Percentiles rank a stretch among this genome's conserved stretches.
Conservation (phyloP, 306 rosid species). For the Malus domestica region ASM211411v1 NC_041797.1:9637501-9638000, state of each 20-base stretch:
- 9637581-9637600: conserved; percentile 90
- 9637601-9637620: conserved; percentile 92
- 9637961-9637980: too few species aligned
- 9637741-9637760: background rate
- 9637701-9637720: background rate
- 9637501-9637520: too few species aligned
- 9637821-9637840: conserved; percentile 84
- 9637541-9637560: conserved; percentile 54
- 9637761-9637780: conserved; percentile 12
- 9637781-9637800: conserved; percentile 37
- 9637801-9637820: conserved; percentile 92
- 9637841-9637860: background rate
- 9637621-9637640: conserved; percentile 1
- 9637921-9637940: background rate
- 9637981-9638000: too few species aligned
- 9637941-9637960: too few species aligned
- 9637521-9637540: too few species aligned
- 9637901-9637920: background rate
- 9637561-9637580: conserved; percentile 90
- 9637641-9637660: background rate
- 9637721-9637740: background rate
- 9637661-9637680: background rate
- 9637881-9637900: too few species aligned
- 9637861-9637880: background rate
- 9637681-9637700: background rate